Conservation (phyloP, 768 basidiomycete species). For the Lanmaoa pseudosensibilis region DNA sequence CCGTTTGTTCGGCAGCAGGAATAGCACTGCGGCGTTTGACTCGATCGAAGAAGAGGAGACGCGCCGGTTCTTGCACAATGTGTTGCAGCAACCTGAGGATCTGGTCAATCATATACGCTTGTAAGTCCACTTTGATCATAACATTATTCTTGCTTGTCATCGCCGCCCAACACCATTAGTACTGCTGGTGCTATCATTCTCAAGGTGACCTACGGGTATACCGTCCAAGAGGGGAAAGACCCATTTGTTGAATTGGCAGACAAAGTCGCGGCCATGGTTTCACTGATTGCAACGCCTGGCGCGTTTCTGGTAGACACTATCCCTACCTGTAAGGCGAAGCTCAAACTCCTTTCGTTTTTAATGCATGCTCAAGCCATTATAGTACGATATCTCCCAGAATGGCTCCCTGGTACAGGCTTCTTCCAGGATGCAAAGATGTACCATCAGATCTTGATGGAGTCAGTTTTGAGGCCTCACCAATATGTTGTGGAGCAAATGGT, state of each 20-base stretch:
- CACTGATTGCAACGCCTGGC: constrained; percentile 2
- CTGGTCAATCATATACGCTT: constrained; percentile 20
- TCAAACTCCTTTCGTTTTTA: neutral
- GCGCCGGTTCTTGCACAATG: constrained; percentile 14
- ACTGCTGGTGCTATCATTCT: constrained; percentile 33
- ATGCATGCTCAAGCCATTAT: neutral
- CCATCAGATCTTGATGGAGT: constrained; percentile 30
- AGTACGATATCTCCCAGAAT: constrained; percentile 35
- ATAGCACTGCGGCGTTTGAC: constrained; percentile 6
- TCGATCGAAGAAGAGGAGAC: constrained; percentile 20
- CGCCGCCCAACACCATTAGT: neutral
- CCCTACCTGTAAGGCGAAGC: constrained; percentile 14
- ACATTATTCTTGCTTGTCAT: neutral
- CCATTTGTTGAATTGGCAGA: constrained; percentile 35
- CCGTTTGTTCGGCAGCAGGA: constrained; percentile 13
- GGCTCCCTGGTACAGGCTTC: constrained; percentile 39
- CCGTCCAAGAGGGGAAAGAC: constrained; percentile 36
- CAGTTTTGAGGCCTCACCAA: constrained; percentile 45
- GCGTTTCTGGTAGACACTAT: constrained; percentile 22
- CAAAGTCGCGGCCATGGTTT: constrained; percentile 20
- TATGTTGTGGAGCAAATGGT: constrained; percentile 51
- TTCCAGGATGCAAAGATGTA: constrained; percentile 30
- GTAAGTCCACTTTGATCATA: constrained; percentile 9
- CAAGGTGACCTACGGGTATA: constrained; percentile 41
- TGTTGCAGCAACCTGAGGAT: constrained; percentile 15